Base-by-base conservation (phyloP, 169 alveolate genomes). In the Babesia caballi region DNA sequence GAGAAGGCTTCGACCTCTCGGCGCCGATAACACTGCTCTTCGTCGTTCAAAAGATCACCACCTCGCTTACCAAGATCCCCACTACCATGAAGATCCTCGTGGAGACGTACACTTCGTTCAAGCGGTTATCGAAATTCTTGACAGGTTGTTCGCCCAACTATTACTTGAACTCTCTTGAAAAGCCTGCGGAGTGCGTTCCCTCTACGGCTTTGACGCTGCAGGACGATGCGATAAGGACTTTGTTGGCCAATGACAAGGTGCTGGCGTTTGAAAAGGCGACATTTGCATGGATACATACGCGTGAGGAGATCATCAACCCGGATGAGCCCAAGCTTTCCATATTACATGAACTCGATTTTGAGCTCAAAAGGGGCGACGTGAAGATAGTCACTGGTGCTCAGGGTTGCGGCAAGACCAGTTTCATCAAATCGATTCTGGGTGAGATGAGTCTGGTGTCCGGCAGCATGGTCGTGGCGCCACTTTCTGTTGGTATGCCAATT, bases 391-490 rank as follows among this genome's bases (percentile, higher is more conserved):
- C 81, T 17, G 88, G 88, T 38, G 23, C 25, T 44, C 84, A 69
- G 54, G 88, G 84, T 35, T 66, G 72, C 33, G 88, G 88, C 30
- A 81, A 81, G 42, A 67, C 84, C 0, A 70, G 66, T 52, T 71
- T 81, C 66, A 61, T 81, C 19, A 81, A 81, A 74, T 28, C 88
- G 15, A 33, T 71, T 0, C 80, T 81, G 0, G 88, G 88, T 35
- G 88, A 81, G 59, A 61, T 81, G 83, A 71, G 65, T 27, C 60
- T 81, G 65, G 76, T 71, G 25, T 67, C 65, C 1, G 88, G 88
- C 2, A 66, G 80, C 36, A 81, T 81, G 88, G 83, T 84, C 0
- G 88, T 81, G 2, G 70, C 72, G 8, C 84, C 88, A 6, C 44
- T 81, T 12, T 58, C 66, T 38, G 42, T 73, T 30, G 68, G 58